Evolutionary conservation across 2,329 filamentous ascomycete genomes (phyloP), one percentile per base, ranked within the genome.

Genomic region (Atkinsonella hypoxylon): DNA sequence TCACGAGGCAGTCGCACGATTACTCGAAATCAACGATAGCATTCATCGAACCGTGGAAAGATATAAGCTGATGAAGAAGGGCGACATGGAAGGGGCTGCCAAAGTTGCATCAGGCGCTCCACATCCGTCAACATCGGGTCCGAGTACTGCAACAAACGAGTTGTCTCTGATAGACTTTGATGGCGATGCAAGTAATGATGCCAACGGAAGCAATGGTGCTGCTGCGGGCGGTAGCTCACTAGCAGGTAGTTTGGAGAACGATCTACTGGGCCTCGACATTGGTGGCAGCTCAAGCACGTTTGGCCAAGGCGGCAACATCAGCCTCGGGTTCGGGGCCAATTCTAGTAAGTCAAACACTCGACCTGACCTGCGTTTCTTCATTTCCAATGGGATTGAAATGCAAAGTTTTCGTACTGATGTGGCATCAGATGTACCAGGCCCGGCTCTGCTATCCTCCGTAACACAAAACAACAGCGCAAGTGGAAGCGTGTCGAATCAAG

Each of bases 11-110:
- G 93, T 98, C 6, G 87, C 89, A 42, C 95, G 95, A 68, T 75
- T 98, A 11, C 78, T 98, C 51, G 89, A 97, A 64, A 97, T 98
- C 63, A 98, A 98, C 64, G 93, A 98, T 68, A 96, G 90, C 70
- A 98, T 98, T 78, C 88, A 97, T 64, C 82, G 91, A 55, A 98
- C 93, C 1, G 88, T 97, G 51, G 89, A 97, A 69, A 77, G 93
- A 56, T 98, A 97, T 68, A 95, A 89, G 75, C 73, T 97, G 50
- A 83, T 97, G 68, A 98, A 95, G 74, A 94, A 93, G 72, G 93
- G 93, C 20, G 90, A 98, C 61, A 67, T 94, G 43, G 88, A 90
- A 58, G 89, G 74, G 11, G 89, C 93, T 15, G 81, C 84, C 56
- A 87, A 82, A 65, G 86, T 97, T 57, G 88, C 89, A 7, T 83